These are phyloP conservation scores for Arabidopsis lyrata DNA, from an alignment of 441 rosid species.

Conservation along the genomic window DNA sequence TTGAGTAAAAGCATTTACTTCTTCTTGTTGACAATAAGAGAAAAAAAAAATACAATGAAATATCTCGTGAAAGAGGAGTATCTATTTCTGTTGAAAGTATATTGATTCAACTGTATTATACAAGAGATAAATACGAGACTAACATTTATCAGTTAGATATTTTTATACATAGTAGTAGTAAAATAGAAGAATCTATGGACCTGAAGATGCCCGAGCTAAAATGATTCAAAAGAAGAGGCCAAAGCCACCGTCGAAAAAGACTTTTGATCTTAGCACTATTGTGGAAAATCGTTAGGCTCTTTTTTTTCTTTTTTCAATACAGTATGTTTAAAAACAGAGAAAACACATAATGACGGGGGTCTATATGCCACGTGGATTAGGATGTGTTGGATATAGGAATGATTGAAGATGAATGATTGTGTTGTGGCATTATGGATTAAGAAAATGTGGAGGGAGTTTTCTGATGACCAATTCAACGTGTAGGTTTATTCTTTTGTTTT, in stretches of 20 bases:
- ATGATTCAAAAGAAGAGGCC: slow-evolving; percentile 39
- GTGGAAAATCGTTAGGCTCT: slow-evolving; percentile 13
- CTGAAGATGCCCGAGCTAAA: slow-evolving; percentile 31
- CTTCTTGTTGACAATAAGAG: background rate
- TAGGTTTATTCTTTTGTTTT: background rate
- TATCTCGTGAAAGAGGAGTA: background rate
- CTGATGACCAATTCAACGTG: slow-evolving; percentile 39
- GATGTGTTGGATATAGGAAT: slow-evolving; percentile 15
- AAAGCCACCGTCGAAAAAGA: slow-evolving; percentile 41
- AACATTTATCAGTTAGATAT: background rate
- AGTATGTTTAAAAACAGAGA: no score
- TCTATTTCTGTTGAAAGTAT: no score
- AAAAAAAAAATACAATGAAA: background rate
- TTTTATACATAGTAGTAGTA: no score
- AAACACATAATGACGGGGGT: slow-evolving; percentile 16
- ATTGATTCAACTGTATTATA: background rate
- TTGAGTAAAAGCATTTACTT: slow-evolving; percentile 28
- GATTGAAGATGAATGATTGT: slow-evolving; percentile 44
- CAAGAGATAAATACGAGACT: background rate
- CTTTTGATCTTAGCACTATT: slow-evolving; percentile 8
- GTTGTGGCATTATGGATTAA: slow-evolving; percentile 14
- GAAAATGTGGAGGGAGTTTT: slow-evolving; percentile 13
- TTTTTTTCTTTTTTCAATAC: background rate
- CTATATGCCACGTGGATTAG: slow-evolving; percentile 21
- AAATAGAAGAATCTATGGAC: slow-evolving; percentile 32